Conservation (phyloP, 2,329 filamentous ascomycete genomes). For the Aspergillus sp. region DNA sequence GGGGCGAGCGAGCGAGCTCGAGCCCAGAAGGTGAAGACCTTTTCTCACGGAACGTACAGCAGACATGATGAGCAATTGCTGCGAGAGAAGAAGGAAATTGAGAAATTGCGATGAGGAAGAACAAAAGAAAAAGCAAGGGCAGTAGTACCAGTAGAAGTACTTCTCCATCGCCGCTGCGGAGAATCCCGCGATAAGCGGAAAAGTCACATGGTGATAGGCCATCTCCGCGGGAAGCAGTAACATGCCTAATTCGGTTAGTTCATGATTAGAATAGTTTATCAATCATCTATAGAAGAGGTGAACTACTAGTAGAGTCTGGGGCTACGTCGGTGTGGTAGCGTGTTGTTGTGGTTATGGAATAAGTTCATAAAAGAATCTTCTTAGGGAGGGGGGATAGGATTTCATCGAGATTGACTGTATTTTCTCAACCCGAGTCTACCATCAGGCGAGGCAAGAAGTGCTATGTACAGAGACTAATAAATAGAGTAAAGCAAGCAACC, state of each 20-base stretch:
- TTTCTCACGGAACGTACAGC: conserved; percentile 32
- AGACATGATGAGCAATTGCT: conserved; percentile 28
- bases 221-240: background rate
- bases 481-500: background rate
- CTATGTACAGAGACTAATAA: background rate
- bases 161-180: background rate
- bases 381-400: no score
- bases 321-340: no score
- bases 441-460: background rate
- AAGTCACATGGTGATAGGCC: background rate
- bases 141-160: background rate
- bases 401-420: background rate
- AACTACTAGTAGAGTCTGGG: no score
- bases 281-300: no score
- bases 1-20: conserved; percentile 28
- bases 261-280: no score
- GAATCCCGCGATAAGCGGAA: background rate
- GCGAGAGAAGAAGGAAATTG: background rate
- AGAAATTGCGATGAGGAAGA: background rate
- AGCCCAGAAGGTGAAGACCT: conserved; percentile 33
- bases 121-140: background rate
- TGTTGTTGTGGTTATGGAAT: no score
- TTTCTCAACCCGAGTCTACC: background rate
- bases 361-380: no score
- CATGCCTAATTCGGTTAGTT: no score